These are phyloP conservation scores for Diphasiastrum complanatum DNA, from an alignment of 83 land plant genomes.

Conservation along the genomic window DNA sequence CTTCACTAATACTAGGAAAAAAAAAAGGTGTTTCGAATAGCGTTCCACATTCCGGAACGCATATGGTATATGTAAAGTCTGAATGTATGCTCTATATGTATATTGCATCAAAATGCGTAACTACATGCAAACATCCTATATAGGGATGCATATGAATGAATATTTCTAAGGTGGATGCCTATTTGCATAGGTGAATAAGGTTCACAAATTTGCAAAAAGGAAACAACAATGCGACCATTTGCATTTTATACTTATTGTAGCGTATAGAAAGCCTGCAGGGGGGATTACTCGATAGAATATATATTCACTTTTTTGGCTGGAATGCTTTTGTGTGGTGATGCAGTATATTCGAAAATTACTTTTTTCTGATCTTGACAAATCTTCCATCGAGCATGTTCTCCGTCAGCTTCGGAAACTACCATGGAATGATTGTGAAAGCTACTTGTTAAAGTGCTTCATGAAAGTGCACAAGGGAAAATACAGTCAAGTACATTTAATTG, in stretches of 20 bases:
- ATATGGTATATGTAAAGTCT: no score
- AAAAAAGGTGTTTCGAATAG: no score
- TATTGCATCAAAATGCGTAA: no score
- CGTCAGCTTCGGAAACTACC: constrained; percentile 93
- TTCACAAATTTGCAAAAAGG: no score
- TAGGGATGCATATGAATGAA: no score
- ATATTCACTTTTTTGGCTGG: background rate
- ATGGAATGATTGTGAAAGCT: constrained; percentile 87
- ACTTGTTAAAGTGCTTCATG: constrained; percentile 86
- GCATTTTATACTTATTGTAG: background rate
- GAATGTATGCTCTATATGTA: no score
- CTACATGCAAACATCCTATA: no score
- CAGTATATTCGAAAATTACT: constrained; percentile 94
- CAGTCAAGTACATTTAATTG: constrained; percentile 88
- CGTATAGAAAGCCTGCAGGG: background rate
- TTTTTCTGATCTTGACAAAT: constrained; percentile 84
- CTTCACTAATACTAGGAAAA: no score
- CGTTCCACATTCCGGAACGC: no score
- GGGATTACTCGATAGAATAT: background rate
- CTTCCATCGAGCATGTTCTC: constrained; percentile 75
- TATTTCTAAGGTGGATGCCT: no score
- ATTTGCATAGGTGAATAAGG: no score
- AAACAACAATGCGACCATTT: background rate
- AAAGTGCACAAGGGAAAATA: constrained; percentile 94
- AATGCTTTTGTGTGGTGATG: constrained; percentile 16